Evolutionary conservation across 2,329 filamentous ascomycete species (phyloP), one percentile per base, ranked within the genome.

Genomic region (Aspergillus aculeatinus): DNA sequence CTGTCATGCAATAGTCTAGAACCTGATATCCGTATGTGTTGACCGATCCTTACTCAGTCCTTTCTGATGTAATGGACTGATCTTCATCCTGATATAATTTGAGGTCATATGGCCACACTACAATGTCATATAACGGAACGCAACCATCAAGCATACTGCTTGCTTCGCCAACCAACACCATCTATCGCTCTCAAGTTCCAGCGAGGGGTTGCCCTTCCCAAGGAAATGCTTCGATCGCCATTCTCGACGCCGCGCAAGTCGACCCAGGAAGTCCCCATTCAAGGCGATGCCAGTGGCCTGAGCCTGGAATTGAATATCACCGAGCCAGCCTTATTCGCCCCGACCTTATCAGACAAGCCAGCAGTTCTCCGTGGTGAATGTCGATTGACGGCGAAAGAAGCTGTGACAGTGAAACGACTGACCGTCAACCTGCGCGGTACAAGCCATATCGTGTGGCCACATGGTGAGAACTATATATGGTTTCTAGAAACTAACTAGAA

Each of bases 291-390:
- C 16, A 33, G 3, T 33, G 58, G 60, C 23, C 31, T 57, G 25
- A 55, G 39, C 12, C 52, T 64, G 35, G 58, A 56, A 2, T 35
- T 64, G 5, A 56, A 49, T 4, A 39, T 60, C 23, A 60, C 60
- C 14, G 62, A 64, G 27, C 62, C 62, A 2, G 62, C 62, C 12
- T 35, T 64, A 12, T 64, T 64, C 47, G 57, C 62, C 6, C 62
- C 62, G 25, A 58, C 58, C 7, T 57, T 51, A 12, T 57, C 60
- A 16, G 54, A 64, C 51, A 64, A 62, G 14, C 60, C 62, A n/a
- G 58, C 58, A 14, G 62, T 64, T 12, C 55, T 64, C 31, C 52
- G 62, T 23, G 62, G 62, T n/a, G 47, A 31, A 50, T 64, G 62
- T 25, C 52, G 44, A 21, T 16, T 64, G 48, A 57, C 51, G 31